These are phyloP conservation scores for Cyclanthera cordifolia DNA, from an alignment of 306 rosid genomes.

Conservation along the genomic window DNA sequence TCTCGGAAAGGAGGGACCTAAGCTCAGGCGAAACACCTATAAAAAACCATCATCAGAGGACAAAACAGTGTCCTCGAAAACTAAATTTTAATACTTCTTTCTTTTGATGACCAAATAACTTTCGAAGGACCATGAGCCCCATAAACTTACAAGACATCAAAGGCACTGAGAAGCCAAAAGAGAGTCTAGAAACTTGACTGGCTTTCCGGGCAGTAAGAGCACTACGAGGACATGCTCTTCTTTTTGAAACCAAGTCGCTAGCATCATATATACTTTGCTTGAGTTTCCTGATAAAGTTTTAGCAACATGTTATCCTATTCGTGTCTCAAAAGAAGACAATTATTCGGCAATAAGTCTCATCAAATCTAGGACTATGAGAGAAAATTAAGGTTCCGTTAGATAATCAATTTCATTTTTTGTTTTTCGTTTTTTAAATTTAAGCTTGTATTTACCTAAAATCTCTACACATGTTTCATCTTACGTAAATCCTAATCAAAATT, in stretches of 20 bases:
- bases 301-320: not conserved
- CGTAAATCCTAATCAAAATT: no score
- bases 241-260: constrained; percentile 41
- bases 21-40: constrained; percentile 41
- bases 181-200: constrained; percentile 23
- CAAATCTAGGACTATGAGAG: not conserved
- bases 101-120: not conserved
- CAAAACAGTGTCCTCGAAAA: not conserved
- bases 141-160: constrained; percentile 49
- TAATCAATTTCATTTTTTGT: no score
- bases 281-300: constrained; percentile 40
- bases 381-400: not conserved
- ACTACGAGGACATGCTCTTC: constrained; percentile 31
- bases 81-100: not conserved
- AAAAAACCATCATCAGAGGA: constrained; percentile 15
- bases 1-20: constrained; percentile 25
- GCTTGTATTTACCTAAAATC: no score
- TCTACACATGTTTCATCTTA: no score
- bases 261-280: constrained; percentile 33
- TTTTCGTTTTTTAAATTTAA: no score
- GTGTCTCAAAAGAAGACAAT: not conserved
- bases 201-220: constrained; percentile 27
- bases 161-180: constrained; percentile 39
- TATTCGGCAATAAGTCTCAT: not conserved
- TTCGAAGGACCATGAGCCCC: not conserved